Evolutionary conservation across 148 eudicot species (phyloP), one percentile per base, ranked within the genome.

Genomic region (Euryodendron excelsum): DNA sequence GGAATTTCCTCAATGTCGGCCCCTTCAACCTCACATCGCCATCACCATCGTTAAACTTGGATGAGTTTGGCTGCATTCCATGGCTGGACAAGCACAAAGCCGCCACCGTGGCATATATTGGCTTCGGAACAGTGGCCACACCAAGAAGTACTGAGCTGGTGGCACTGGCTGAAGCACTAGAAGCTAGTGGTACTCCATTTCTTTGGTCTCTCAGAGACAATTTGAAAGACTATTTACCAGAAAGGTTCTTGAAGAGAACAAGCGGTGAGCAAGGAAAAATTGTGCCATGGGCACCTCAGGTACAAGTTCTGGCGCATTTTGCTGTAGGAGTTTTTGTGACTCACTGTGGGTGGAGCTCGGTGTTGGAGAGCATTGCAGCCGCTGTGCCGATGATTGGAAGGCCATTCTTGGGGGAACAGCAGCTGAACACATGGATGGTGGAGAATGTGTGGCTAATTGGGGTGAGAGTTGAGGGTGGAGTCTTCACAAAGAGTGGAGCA

Each of bases 291-390:
- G 84, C 93, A 0, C 98, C 98, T 0, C 98, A 94, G 60, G 55
- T 77, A 74, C 81, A 86, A 36, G 77, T 94, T 11, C 61, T 94
- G 47, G 82, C 53, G 0, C 93, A 90, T 74, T 23, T 61, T 25
- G 67, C 88, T 0, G 39, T 87, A 0, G 94, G 94, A 1, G 93
- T 84, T 30, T 90, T 89, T 60, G 69, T 94, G n/a, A 90, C 86
- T 2, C 98, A 94, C 23, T 85, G 90, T 47, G 98, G 98, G 4
- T 94, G 98, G 98, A 92, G 86, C 64, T 94, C 97, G 21, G 70
- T 89, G 2, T 5, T 89, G 77, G 98, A 94, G 84, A 87, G 94
- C 56, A 83, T 94, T 14, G 86, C 81, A 18, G 79, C 71, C 0
- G 89, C 91, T 0, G 90, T 94, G 76, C 98, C 98, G 0, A 48